Evolutionary conservation across 1,139 yeast species (phyloP), one percentile per base, ranked within the genome.

Genomic region (Suhomyces bribrorum): DNA sequence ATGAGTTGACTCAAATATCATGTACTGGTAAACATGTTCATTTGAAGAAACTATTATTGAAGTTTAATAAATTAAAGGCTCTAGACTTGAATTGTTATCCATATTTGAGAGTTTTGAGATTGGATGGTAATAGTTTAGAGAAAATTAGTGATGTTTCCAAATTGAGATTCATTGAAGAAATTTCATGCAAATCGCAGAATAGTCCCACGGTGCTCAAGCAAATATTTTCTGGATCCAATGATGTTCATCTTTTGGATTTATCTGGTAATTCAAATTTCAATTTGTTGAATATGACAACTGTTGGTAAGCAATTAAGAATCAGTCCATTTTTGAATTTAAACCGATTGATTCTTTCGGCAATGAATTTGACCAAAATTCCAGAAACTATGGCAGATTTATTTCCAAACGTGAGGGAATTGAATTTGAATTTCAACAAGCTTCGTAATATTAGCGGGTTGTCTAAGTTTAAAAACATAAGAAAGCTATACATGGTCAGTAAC

Each of bases 361-460:
- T 73, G 64, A 64, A 66, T 36, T 49, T 76, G 23, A 50, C 52
- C 2, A 32, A 44, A 9, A 50, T 77, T 18, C 79, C 81, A 0
- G 34, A 36, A 3, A 46, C 58, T 8, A 69, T 77, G 46, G 50
- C 62, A 4, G 43, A 52, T 2, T 37, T 62, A 29, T 77, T 75
- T 49, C 80, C 81, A 13, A 66, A 75, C 45, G 61, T 78, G 27
- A 51, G 68, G 22, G 76, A 72, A 34, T 54, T 78, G 37, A 76
- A 77, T 44, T 59, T 78, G 40, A 77, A 75, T 45, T 78, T 78
- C 56, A 78, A 78, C 52, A 62, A 60, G 31, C 52, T 78, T 32
- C 46, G 37, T 11, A 54, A 58, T 36, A 49, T 73, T 22, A 38
- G 50, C 4, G 66, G 61, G 1, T 55, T 73, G 27, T 31, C 54